Evolutionary conservation across 106 monocot species (phyloP).

Genomic region (Dioscorea dumetorum): DNA sequence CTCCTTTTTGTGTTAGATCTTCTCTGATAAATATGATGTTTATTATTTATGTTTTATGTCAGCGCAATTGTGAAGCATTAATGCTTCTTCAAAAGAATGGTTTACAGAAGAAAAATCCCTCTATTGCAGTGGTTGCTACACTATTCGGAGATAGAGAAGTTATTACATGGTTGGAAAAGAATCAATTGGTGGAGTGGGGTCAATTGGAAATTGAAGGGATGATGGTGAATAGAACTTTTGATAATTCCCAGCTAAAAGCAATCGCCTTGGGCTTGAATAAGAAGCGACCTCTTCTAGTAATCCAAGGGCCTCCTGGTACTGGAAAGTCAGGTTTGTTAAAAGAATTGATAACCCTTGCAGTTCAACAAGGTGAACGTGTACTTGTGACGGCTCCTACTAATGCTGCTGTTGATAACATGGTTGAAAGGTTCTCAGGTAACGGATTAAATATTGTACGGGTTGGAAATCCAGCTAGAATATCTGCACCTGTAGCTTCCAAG

Average conservation of each 20-base stretch:
- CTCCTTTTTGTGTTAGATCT: neutral
- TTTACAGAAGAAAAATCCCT: conserved; percentile 84
- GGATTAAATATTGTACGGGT: conserved; percentile 71
- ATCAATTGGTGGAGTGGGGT: conserved; percentile 49
- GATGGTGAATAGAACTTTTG: conserved; percentile 29
- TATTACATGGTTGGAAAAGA: conserved; percentile 49
- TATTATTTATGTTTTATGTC: conserved; percentile 8
- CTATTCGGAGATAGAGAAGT: conserved; percentile 87
- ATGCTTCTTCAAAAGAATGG: conserved; percentile 96
- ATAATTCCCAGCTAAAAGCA: conserved; percentile 63
- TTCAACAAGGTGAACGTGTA: conserved; percentile 77
- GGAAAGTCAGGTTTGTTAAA: conserved; percentile 83
- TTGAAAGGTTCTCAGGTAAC: conserved; percentile 63
- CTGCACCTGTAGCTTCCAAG: conserved; percentile 71
- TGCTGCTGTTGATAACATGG: conserved; percentile 97
- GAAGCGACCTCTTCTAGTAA: conserved; percentile 54
- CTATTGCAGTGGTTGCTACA: conserved; percentile 73
- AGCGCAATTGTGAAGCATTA: conserved; percentile 95
- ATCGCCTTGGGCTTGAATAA: conserved; percentile 84
- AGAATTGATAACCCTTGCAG: conserved; percentile 70
- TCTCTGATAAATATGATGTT: neutral
- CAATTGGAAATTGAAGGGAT: conserved; percentile 30
- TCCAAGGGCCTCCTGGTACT: conserved; percentile 96
- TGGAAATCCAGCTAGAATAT: conserved; percentile 89
- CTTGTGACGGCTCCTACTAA: conserved; percentile 94